Percentiles rank a stretch among this genome's conserved stretches.
Evolutionary conservation across 768 basidiomycete genomes (phyloP).

Genomic region (Scleroderma bovista): DNA sequence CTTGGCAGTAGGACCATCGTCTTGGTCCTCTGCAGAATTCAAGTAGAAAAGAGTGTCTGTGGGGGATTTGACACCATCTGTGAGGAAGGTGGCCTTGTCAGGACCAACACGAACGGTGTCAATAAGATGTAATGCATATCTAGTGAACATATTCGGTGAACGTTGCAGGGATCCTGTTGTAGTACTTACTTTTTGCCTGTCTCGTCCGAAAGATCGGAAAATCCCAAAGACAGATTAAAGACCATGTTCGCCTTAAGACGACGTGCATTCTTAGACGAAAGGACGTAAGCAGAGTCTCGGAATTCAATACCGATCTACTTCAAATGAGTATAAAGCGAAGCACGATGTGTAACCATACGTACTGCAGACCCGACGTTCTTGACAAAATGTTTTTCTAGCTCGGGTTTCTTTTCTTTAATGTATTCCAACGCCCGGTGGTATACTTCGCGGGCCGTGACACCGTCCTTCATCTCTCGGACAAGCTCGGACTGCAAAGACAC

Average conservation of each 20-base stretch:
- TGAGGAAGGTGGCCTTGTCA: constrained; percentile 63
- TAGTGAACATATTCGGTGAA: constrained; percentile 24
- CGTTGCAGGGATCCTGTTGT: neutral
- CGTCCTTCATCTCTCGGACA: constrained; percentile 72
- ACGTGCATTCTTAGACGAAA: constrained; percentile 76
- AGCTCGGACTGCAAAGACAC: constrained; percentile 74
- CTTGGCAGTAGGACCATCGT: constrained; percentile 53
- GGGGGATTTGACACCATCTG: constrained; percentile 76
- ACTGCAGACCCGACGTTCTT: constrained; percentile 92
- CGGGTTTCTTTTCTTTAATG: constrained; percentile 73
- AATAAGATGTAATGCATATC: constrained; percentile 82
- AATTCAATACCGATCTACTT: constrained; percentile 93
- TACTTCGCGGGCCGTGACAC: constrained; percentile 69
- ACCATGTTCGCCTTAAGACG: constrained; percentile 76
- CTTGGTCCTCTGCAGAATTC: constrained; percentile 53
- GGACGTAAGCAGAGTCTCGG: constrained; percentile 78
- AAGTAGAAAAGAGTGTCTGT: constrained; percentile 90
- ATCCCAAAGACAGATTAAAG: constrained; percentile 79
- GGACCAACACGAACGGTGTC: constrained; percentile 82
- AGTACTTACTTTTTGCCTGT: constrained; percentile 69
- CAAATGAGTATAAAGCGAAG: neutral
- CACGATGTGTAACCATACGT: constrained; percentile 21
- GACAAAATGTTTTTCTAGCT: constrained; percentile 76
- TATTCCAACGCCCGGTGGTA: constrained; percentile 70
- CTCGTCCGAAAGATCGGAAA: constrained; percentile 73